Conservation (phyloP, 2,329 filamentous ascomycete genomes). For the Cladosporium cucumerinum region DNA sequence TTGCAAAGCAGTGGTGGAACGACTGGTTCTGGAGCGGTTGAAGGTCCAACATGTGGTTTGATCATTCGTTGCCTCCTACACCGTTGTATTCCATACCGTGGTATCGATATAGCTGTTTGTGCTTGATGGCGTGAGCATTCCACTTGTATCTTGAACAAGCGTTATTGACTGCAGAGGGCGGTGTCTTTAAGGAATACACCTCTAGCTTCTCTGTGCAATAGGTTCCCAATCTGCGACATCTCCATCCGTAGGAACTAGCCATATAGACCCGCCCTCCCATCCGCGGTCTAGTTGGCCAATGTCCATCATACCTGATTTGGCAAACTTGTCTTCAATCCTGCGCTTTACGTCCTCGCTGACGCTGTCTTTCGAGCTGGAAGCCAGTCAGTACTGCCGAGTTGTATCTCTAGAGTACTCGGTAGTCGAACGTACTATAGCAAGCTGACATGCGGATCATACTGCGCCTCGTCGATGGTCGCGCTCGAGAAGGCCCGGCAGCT, state of each 20-base stretch:
- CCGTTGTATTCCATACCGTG: background rate
- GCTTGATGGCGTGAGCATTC: background rate
- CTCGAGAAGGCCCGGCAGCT: background rate
- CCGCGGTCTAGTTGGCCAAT: background rate
- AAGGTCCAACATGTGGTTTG: background rate
- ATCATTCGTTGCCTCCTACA: background rate
- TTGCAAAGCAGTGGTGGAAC: background rate
- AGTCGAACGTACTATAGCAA: background rate
- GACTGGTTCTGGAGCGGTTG: background rate
- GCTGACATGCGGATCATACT: conserved; percentile 4
- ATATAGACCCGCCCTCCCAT: background rate
- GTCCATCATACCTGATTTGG: background rate
- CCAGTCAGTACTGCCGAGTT: background rate
- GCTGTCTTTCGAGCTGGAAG: background rate
- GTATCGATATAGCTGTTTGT: background rate
- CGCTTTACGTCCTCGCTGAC: background rate
- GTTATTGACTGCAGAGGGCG: background rate
- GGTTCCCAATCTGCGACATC: background rate
- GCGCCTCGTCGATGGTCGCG: background rate
- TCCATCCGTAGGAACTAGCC: background rate
- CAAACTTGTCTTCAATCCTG: background rate
- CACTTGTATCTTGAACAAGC: background rate
- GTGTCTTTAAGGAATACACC: background rate
- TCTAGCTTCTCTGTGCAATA: background rate
- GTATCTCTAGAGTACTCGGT: no score